A percentile compares a stretch with the other conserved stretches of the same genome.
Conservation (phyloP, 371 early-diverging fungal species). For the Apophysomyces trapeziformis region DNA sequence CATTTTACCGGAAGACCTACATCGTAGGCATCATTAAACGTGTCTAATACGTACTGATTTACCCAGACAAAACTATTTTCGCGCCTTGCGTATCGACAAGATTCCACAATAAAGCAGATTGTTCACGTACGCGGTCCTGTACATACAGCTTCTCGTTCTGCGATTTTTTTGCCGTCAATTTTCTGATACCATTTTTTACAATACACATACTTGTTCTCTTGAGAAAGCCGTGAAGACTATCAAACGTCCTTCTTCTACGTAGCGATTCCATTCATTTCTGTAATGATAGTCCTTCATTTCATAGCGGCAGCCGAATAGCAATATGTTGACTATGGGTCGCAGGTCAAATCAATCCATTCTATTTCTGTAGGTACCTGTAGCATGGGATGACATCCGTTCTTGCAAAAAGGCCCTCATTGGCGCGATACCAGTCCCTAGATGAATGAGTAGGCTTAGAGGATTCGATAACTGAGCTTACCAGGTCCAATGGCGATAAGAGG, state of each 20-base stretch:
- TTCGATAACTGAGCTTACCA: constrained; percentile 41
- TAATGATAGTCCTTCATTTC: constrained; percentile 76
- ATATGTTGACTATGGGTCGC: constrained; percentile 51
- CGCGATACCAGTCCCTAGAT: constrained; percentile 83
- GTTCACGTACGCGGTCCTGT: constrained; percentile 76
- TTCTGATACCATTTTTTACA: not conserved
- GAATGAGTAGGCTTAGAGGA: not conserved
- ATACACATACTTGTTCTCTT: constrained; percentile 48
- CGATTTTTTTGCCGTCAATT: not conserved
- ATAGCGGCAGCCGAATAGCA: constrained; percentile 88
- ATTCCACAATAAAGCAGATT: constrained; percentile 66
- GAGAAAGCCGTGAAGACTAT: constrained; percentile 78
- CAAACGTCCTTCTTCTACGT: constrained; percentile 52
- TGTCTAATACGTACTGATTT: constrained; percentile 12
- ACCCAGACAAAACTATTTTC: constrained; percentile 76
- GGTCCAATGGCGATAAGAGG: constrained; percentile 82
- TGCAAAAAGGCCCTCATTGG: constrained; percentile 89
- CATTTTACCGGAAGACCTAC: constrained; percentile 81
- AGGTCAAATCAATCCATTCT: not conserved
- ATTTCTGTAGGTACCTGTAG: constrained; percentile 34
- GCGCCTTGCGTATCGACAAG: constrained; percentile 63
- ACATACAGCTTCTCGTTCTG: constrained; percentile 65
- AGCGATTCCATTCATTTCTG: constrained; percentile 63
- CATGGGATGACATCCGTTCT: constrained; percentile 55
- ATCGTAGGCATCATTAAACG: constrained; percentile 16